Conservation (phyloP, 1,139 yeast genomes). For the Pichia cactophila region DNA sequence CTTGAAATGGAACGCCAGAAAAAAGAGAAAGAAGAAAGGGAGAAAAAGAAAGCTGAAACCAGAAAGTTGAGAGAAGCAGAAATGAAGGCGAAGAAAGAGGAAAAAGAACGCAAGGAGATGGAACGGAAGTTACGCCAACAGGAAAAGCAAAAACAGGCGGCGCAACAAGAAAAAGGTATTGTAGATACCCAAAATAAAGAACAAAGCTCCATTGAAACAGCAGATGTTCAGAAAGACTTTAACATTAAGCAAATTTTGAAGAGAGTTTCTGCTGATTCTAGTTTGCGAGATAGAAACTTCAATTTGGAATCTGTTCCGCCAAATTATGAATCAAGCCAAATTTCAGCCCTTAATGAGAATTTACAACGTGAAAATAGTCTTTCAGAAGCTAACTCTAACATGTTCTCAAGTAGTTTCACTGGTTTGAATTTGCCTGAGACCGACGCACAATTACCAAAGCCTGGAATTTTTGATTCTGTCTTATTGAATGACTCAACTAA, state of each 20-base stretch:
- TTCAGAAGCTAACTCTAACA: background rate
- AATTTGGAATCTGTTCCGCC: background rate
- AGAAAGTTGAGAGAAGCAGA: slow-evolving; percentile 25
- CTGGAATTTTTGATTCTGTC: slow-evolving; percentile 4
- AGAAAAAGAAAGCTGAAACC: slow-evolving; percentile 22
- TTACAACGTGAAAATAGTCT: background rate
- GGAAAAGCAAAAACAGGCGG: background rate
- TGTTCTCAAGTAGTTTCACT: background rate
- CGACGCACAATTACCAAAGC: background rate
- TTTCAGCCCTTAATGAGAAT: no score
- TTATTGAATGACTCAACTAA: background rate
- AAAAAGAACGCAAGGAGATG: slow-evolving; percentile 18
- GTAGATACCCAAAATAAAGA: background rate
- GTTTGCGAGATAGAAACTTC: no score
- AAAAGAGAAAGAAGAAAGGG: slow-evolving; percentile 34
- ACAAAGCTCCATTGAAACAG: background rate
- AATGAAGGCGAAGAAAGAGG: slow-evolving; percentile 25
- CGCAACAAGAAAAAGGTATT: slow-evolving; percentile 13
- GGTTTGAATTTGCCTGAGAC: background rate
- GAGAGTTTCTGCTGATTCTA: background rate
- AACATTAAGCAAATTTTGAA: background rate
- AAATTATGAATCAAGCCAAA: no score
- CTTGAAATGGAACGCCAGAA: slow-evolving; percentile 35
- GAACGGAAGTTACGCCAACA: slow-evolving; percentile 1
- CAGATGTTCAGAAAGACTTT: background rate